Evolutionary conservation across 2,329 filamentous ascomycete species (phyloP).

Genomic region (Ilyonectria mors-panacis): DNA sequence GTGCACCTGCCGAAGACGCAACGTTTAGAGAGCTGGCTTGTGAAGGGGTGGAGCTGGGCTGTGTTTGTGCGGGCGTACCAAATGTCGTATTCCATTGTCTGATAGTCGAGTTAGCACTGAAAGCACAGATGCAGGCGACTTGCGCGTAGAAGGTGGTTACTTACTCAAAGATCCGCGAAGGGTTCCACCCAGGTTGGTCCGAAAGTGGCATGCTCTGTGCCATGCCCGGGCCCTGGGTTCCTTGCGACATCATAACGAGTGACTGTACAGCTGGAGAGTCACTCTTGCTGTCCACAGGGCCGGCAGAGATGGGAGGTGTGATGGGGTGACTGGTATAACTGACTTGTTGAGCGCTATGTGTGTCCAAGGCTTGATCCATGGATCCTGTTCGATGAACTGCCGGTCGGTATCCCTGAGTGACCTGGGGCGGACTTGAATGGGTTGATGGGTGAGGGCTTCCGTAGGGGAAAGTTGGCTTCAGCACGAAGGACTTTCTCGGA

Average conservation of each 20-base stretch:
- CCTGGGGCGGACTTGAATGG: slow-evolving; percentile 74
- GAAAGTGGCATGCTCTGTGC: slow-evolving; percentile 71
- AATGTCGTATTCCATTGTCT: slow-evolving; percentile 98
- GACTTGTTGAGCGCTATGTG: slow-evolving; percentile 70
- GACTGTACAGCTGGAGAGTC: slow-evolving; percentile 82
- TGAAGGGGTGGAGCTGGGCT: slow-evolving; percentile 53
- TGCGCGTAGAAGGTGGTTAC: slow-evolving; percentile 54
- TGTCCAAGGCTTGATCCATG: slow-evolving; percentile 69
- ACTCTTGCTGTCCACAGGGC: slow-evolving; percentile 81
- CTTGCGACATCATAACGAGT: slow-evolving; percentile 78
- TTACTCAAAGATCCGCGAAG: slow-evolving; percentile 90
- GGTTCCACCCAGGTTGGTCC: slow-evolving; percentile 84
- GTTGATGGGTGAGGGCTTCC: slow-evolving; percentile 80
- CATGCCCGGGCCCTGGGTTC: slow-evolving; percentile 67
- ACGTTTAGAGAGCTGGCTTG: slow-evolving; percentile 68
- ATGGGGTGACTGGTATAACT: slow-evolving; percentile 81
- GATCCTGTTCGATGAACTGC: slow-evolving; percentile 62
- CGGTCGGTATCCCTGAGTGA: slow-evolving; percentile 65
- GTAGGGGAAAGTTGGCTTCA: slow-evolving; percentile 90
- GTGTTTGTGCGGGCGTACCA: slow-evolving; percentile 72
- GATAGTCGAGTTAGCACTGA: slow-evolving; percentile 20
- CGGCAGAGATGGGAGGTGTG: slow-evolving; percentile 83
- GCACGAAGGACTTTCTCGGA: slow-evolving; percentile 84
- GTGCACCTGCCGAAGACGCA: slow-evolving; percentile 66
- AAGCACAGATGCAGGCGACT: not conserved